phyloP scores from a whole-genome alignment of 1,284 basidiomycete genomes.

The Retiboletus flavoniger region DNA sequence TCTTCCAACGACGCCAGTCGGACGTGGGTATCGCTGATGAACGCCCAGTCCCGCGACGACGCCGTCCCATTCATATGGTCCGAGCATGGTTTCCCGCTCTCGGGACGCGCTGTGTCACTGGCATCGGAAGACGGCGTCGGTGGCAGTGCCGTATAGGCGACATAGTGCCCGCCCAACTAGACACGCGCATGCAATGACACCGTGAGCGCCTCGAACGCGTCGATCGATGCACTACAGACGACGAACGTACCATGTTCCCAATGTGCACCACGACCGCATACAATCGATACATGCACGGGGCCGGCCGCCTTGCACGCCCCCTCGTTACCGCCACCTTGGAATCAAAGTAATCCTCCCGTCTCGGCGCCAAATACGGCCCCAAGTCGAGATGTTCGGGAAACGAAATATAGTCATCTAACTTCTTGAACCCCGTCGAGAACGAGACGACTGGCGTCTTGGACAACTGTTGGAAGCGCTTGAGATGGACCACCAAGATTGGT shows the following conservation, averaged over 20 bases:
- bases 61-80: conserved; percentile 8
- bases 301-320: conserved; percentile 36
- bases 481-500: conserved; percentile 86
- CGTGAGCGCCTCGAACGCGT: conserved; percentile 7
- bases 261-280: conserved; percentile 91
- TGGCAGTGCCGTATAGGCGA: conserved; percentile 74
- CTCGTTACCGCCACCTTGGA: conserved; percentile 35
- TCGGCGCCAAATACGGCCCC: conserved; percentile 82
- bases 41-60: conserved; percentile 76
- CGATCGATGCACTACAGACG: neutral
- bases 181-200: neutral
- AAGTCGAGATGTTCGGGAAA: conserved; percentile 88
- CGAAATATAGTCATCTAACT: conserved; percentile 83
- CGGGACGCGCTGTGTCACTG: neutral
- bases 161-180: conserved; percentile 81
- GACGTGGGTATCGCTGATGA: conserved; percentile 83
- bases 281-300: conserved; percentile 67
- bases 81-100: conserved; percentile 13
- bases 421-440: conserved; percentile 72
- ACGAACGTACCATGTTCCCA: conserved; percentile 72
- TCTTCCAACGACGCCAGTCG: conserved; percentile 80
- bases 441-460: conserved; percentile 50
- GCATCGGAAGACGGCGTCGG: conserved; percentile 21
- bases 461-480: conserved; percentile 90
- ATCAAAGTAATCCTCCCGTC: conserved; percentile 62